These are phyloP conservation scores for Colletotrichum karsti DNA, from an alignment of 2,329 filamentous ascomycete species.

Conservation along the genomic window DNA sequence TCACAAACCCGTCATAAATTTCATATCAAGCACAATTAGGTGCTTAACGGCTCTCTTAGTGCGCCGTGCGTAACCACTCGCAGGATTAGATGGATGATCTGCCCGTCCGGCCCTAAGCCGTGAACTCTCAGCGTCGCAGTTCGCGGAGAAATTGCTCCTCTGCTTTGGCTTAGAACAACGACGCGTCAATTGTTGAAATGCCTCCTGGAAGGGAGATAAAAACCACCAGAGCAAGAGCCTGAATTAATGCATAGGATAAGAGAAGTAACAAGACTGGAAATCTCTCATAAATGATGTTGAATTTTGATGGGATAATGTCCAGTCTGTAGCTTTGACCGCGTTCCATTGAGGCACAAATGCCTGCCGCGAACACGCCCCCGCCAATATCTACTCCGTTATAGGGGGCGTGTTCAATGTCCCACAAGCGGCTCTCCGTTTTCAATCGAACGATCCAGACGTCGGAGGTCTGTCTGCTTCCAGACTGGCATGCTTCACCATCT, in stretches of 20 bases:
- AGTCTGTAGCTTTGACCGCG: background rate
- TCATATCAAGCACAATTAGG: background rate
- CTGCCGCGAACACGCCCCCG: background rate
- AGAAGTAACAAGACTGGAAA: too few species aligned
- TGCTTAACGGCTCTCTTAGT: background rate
- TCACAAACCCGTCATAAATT: background rate
- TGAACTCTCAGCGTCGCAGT: slow-evolving; percentile 20
- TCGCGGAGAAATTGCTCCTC: slow-evolving; percentile 5
- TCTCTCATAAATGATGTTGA: background rate
- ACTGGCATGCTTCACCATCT: background rate
- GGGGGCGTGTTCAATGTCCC: background rate
- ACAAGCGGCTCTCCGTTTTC: background rate
- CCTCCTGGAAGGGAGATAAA: background rate
- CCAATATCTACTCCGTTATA: background rate
- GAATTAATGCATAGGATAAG: background rate
- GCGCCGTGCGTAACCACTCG: background rate
- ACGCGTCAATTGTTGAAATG: background rate
- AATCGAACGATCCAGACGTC: slow-evolving; percentile 15
- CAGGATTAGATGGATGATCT: background rate
- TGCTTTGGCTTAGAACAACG: background rate
- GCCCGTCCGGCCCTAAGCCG: slow-evolving; percentile 11
- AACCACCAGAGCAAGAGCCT: too few species aligned
- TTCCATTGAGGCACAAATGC: background rate
- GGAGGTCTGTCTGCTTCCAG: slow-evolving; percentile 11
- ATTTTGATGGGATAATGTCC: background rate